Conservation (phyloP, 805 yeast genomes). For the Lipomyces orientalis region DNA sequence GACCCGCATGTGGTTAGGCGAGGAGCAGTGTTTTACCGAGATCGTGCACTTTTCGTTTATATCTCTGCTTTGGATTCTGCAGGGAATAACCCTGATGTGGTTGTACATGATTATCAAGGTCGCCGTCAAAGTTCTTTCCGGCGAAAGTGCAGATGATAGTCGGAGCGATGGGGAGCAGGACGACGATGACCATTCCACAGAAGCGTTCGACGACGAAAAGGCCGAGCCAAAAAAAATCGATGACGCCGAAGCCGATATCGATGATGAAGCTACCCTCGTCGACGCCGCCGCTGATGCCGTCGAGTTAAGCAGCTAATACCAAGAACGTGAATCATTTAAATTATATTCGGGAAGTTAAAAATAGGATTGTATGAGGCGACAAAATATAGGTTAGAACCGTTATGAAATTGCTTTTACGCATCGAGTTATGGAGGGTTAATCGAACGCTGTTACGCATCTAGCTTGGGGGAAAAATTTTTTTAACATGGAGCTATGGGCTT, state of each 20-base stretch:
- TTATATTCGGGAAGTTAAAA: background rate
- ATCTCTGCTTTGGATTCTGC: constrained; percentile 66
- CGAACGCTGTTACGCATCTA: background rate
- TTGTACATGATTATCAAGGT: constrained; percentile 73
- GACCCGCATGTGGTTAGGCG: constrained; percentile 20
- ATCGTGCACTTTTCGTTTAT: constrained; percentile 53
- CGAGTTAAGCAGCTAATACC: background rate
- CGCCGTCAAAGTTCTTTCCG: constrained; percentile 69
- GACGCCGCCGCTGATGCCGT: constrained; percentile 12
- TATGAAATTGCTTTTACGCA: too few species aligned
- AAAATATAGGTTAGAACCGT: background rate
- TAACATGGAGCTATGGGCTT: too few species aligned
- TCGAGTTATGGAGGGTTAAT: too few species aligned
- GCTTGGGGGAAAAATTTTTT: background rate
- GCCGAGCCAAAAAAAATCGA: background rate
- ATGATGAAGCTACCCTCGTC: constrained; percentile 21
- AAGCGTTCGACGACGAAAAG: constrained; percentile 10
- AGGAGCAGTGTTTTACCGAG: constrained; percentile 46
- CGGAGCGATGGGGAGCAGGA: constrained; percentile 80
- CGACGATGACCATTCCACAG: constrained; percentile 32
- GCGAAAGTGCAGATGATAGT: constrained; percentile 81
- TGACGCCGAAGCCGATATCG: constrained; percentile 8
- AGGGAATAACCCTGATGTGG: constrained; percentile 72
- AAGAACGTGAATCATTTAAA: too few species aligned
- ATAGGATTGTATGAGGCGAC: background rate